Base-by-base conservation (phyloP, 1,284 basidiomycete genomes). In the Stygiomarasmius scandens region DNA sequence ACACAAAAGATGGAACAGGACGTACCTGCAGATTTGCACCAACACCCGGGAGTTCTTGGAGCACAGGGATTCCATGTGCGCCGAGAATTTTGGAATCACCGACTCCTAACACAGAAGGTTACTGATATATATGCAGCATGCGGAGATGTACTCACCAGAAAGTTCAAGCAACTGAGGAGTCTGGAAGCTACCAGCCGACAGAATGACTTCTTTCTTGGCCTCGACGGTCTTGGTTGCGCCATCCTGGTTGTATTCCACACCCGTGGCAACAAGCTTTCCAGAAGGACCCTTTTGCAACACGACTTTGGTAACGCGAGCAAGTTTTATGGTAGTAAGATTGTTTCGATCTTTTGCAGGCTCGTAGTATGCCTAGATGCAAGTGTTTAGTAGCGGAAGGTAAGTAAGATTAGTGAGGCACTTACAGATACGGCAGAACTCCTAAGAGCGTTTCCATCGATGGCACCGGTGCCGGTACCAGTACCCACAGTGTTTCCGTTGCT, bases 21-120 rank as follows among this genome's bases (percentile, higher is more conserved):
- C n/a, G 6, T 41, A 16, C 38, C 14, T 34, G 38, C 4, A 83
- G 64, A 61, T 82, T 81, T 62, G 68, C 68, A 3, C 78, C 79
- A 0, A 80, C 76, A 27, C 72, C 71, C 2, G 76, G 71, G 5
- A 80, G 65, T 43, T 76, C 64, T 50, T 74, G 61, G 27, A 67
- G 64, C 38, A 68, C 66, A 0, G 67, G 58, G 44, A 80, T 67
- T 0, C 74, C 74, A 3, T 76, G 60, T 0, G 55, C 46, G 16
- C 68, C 63, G 1, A 81, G 62, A 8, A 79, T 63, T 2, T 63
- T 49, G 2, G 60, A 59, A 6, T 71, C 66, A 10, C 78, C 77
- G n/a, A 79, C 67, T 14, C 77, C 78, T 5, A 73, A 75, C 43
- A 5, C 6, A 6, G 6, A 5, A 12, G 29, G 5, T 32, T 32